phyloP scores from a whole-genome alignment of 2,329 filamentous ascomycete species.

The Talaromyces verruculosus region DNA sequence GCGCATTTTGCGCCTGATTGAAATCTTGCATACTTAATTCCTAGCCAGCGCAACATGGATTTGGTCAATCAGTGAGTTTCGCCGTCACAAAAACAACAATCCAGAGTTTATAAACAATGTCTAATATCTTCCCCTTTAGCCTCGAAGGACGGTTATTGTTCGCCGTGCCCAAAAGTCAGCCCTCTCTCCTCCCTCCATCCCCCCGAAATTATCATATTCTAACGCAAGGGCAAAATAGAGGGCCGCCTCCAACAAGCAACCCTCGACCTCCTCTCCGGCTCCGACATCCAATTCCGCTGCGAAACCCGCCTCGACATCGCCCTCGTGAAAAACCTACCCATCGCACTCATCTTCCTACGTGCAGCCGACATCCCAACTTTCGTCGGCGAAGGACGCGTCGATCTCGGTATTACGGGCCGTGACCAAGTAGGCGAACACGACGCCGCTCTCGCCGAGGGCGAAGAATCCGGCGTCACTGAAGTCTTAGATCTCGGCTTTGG shows the following conservation, averaged over 20 bases:
- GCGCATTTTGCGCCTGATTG: slow-evolving; percentile 17
- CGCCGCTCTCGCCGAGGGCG: slow-evolving; percentile 48
- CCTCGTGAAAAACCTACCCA: slow-evolving; percentile 92
- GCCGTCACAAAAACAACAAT: too few species aligned
- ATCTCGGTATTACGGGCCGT: slow-evolving; percentile 89
- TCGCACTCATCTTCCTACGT: slow-evolving; percentile 94
- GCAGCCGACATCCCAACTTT: slow-evolving; percentile 97
- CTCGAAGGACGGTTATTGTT: slow-evolving; percentile 91
- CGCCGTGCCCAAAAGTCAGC: slow-evolving; percentile 94
- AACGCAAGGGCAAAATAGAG: slow-evolving; percentile 57
- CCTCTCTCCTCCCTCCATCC: neutral
- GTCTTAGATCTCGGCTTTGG: slow-evolving; percentile 91
- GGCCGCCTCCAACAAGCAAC: slow-evolving; percentile 85
- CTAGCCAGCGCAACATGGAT: slow-evolving; percentile 50
- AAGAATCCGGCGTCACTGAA: slow-evolving; percentile 68
- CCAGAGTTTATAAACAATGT: neutral
- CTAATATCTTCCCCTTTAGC: slow-evolving; percentile 49
- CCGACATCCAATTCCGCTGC: slow-evolving; percentile 93
- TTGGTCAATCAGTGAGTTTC: slow-evolving; percentile 61
- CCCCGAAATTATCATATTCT: neutral
- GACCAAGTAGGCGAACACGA: slow-evolving; percentile 94
- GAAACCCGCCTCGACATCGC: slow-evolving; percentile 96
- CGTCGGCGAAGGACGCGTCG: slow-evolving; percentile 89
- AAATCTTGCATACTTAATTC: neutral
- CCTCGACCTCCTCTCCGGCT: slow-evolving; percentile 86